Conservation (phyloP, 176 grass and related monocot species). For the Oryza glaberrima region DNA sequence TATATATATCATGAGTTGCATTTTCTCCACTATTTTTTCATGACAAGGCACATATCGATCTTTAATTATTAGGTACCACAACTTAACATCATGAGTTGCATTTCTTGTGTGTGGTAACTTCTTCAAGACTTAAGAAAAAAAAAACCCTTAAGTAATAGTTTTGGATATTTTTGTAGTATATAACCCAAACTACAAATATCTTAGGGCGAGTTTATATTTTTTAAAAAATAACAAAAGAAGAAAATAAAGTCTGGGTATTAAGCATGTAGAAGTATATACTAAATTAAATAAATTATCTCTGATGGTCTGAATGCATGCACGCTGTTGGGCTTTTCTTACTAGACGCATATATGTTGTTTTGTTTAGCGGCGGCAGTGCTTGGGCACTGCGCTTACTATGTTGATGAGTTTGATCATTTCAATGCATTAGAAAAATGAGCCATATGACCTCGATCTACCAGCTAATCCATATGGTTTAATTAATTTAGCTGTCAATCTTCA, state of each 20-base stretch:
- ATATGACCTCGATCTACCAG: background rate
- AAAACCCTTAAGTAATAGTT: background rate
- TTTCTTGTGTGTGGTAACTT: no score
- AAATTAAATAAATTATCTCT: background rate
- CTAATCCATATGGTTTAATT: background rate
- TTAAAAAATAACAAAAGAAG: no score
- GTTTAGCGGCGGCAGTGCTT: background rate
- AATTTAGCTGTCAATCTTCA: slow-evolving; percentile 15
- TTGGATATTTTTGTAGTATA: background rate
- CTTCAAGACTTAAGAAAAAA: background rate
- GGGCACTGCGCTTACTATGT: background rate
- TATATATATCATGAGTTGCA: background rate
- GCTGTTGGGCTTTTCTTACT: background rate
- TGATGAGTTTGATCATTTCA: background rate
- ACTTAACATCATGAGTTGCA: no score
- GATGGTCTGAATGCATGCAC: background rate
- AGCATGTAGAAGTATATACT: background rate
- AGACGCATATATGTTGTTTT: background rate
- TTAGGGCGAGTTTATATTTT: background rate
- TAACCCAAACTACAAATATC: background rate
- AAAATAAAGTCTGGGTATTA: background rate
- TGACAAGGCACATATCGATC: no score
- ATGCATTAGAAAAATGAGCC: background rate
- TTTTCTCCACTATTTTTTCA: background rate
- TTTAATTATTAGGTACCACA: no score